phyloP scores from a whole-genome alignment of 176 grass and related monocot species.

The Sorghum bicolor region DNA sequence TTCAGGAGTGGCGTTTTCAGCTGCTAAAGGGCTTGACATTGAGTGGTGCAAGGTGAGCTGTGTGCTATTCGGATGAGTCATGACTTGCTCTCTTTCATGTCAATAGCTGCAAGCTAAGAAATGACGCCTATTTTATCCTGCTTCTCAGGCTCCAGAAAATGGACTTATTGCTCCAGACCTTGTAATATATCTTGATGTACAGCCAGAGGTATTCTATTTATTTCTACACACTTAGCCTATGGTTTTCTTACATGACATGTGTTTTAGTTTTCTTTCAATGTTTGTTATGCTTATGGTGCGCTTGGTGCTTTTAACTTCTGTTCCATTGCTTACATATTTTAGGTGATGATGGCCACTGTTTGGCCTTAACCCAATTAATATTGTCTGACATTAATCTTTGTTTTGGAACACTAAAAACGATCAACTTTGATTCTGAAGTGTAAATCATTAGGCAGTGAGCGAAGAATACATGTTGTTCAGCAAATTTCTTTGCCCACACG shows the following conservation, averaged over 20 bases:
- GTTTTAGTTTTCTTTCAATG: neutral
- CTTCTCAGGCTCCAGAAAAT: slow-evolving; percentile 72
- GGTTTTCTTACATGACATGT: neutral
- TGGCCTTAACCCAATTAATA: neutral
- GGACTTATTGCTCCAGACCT: slow-evolving; percentile 88
- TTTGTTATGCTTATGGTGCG: neutral
- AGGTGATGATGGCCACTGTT: neutral
- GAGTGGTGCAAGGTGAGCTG: slow-evolving; percentile 70
- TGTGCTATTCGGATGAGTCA: neutral
- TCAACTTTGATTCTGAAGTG: neutral
- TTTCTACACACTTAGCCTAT: neutral
- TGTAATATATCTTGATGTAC: slow-evolving; percentile 86
- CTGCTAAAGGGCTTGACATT: slow-evolving; percentile 65
- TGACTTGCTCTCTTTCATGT: neutral
- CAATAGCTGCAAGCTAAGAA: slow-evolving; percentile 13
- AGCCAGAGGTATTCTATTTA: slow-evolving; percentile 68
- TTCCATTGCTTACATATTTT: neutral
- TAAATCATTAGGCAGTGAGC: neutral
- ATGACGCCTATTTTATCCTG: neutral
- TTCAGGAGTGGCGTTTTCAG: slow-evolving; percentile 71
- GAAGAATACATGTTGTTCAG: neutral
- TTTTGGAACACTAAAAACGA: neutral
- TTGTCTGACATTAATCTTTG: neutral
- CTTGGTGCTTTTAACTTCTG: neutral
- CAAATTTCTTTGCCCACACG: neutral